phyloP scores from a whole-genome alignment of 108 stramenopile species.

The Discostella pseudostelligera region DNA sequence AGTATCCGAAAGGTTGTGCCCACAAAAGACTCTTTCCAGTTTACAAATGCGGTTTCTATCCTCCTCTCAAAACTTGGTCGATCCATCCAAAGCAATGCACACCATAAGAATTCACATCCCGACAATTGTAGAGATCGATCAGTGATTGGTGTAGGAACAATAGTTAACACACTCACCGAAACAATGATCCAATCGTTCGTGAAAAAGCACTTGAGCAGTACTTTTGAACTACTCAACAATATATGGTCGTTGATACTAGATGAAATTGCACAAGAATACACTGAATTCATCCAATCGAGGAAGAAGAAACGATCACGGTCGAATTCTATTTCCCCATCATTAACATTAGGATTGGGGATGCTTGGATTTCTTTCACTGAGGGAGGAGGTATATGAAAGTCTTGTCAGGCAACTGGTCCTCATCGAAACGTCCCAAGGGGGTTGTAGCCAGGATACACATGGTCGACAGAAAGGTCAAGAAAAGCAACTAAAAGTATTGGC shows the following conservation, averaged over 20 bases:
- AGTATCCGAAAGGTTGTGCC: neutral
- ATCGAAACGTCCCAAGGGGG: too few species aligned
- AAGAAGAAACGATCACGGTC: neutral
- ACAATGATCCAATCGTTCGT: neutral
- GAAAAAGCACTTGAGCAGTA: neutral
- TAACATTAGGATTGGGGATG: neutral
- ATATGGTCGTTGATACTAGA: neutral
- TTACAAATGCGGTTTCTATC: neutral
- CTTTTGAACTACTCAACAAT: neutral
- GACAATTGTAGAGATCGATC: neutral
- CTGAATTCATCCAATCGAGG: neutral
- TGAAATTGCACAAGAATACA: neutral
- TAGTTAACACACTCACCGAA: neutral
- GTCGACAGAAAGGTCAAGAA: neutral
- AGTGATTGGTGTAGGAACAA: neutral
- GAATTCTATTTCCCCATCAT: neutral
- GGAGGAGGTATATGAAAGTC: too few species aligned
- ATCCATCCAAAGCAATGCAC: neutral
- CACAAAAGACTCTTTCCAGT: neutral
- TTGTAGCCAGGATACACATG: too few species aligned
- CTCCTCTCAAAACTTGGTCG: neutral
- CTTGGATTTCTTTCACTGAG: neutral
- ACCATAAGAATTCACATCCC: neutral
- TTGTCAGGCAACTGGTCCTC: too few species aligned
- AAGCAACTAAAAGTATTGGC: slow-evolving; percentile 1